Conservation (phyloP, 1,284 basidiomycete genomes). For the Trichosporon sp. region DNA sequence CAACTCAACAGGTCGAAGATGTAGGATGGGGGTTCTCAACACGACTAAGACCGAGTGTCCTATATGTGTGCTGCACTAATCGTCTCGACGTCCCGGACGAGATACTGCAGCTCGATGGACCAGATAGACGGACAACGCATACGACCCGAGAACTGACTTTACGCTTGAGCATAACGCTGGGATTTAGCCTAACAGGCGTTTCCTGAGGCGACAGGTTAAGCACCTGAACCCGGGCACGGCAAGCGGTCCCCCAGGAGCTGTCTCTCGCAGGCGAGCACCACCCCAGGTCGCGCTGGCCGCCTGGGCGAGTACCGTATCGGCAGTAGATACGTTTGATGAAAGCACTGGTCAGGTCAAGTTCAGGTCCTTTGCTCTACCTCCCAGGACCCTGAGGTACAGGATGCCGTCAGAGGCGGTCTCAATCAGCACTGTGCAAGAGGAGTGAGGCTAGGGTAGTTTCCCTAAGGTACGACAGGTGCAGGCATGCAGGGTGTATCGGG, state of each 20-base stretch:
- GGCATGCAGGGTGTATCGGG: neutral
- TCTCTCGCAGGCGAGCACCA: neutral
- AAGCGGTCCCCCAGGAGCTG: neutral
- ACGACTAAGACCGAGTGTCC: neutral
- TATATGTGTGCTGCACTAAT: constrained; percentile 2
- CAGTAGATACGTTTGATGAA: neutral
- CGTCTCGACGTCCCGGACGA: neutral
- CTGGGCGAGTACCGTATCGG: neutral
- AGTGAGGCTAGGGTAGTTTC: neutral
- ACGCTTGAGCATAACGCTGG: constrained; percentile 4
- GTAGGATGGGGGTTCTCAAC: constrained; percentile 1
- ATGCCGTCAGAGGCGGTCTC: constrained; percentile 5
- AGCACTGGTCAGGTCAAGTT: neutral
- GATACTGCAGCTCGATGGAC: neutral
- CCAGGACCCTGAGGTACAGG: neutral
- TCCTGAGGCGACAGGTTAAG: constrained; percentile 1
- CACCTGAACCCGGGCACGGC: constrained; percentile 4
- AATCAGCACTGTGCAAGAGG: neutral
- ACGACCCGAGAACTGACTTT: neutral
- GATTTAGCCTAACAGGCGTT: neutral
- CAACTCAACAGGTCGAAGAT: constrained; percentile 1
- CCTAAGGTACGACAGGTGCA: neutral
- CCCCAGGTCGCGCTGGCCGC: neutral
- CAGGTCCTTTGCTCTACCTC: neutral
- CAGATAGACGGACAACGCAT: neutral